Evolutionary conservation across 2,329 filamentous ascomycete species (phyloP).

Genomic region (Leptographium radiaticola): DNA sequence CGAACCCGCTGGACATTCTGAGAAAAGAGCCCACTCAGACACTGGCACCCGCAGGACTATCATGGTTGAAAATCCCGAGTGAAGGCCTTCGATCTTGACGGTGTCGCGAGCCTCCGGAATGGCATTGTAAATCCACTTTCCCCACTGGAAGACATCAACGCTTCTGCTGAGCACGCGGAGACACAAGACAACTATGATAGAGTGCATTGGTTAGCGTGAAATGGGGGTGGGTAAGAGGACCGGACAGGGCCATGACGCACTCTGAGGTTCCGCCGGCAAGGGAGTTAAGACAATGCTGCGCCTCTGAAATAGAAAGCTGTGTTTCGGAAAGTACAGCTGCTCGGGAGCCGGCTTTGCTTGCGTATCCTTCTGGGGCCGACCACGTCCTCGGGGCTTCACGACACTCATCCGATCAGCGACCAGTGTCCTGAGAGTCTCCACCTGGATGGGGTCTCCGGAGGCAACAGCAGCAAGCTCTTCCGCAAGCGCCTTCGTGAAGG

Average conservation of each 20-base stretch:
- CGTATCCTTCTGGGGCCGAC: slow-evolving; percentile 9
- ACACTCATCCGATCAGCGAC: slow-evolving; percentile 7
- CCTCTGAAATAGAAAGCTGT: slow-evolving; percentile 7
- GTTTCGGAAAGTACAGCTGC: slow-evolving; percentile 7
- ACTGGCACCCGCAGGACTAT: slow-evolving; percentile 10
- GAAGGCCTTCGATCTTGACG: slow-evolving; percentile 9
- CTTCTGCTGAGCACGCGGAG: slow-evolving; percentile 7
- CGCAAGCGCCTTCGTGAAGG: slow-evolving; percentile 8
- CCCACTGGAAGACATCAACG: slow-evolving; percentile 9
- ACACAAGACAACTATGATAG: slow-evolving; percentile 8
- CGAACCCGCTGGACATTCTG: slow-evolving; percentile 8
- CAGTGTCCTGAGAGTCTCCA: slow-evolving; percentile 3
- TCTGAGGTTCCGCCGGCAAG: slow-evolving; percentile 6
- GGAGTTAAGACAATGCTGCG: slow-evolving; percentile 10
- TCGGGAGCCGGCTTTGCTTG: background rate
- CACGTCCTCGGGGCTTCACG: slow-evolving; percentile 6
- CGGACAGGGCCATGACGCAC: background rate
- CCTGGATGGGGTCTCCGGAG: background rate
- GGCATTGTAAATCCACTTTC: slow-evolving; percentile 11
- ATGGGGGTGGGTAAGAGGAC: background rate
- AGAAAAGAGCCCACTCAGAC: slow-evolving; percentile 6
- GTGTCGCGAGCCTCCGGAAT: slow-evolving; percentile 1
- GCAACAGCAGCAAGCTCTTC: slow-evolving; percentile 7
- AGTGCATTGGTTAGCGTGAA: background rate
- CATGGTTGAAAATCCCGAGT: slow-evolving; percentile 10